Percentiles rank a stretch among this genome's conserved stretches.
Conservation (phyloP, 345 rosid species). For the Eucalyptus marginata region DNA sequence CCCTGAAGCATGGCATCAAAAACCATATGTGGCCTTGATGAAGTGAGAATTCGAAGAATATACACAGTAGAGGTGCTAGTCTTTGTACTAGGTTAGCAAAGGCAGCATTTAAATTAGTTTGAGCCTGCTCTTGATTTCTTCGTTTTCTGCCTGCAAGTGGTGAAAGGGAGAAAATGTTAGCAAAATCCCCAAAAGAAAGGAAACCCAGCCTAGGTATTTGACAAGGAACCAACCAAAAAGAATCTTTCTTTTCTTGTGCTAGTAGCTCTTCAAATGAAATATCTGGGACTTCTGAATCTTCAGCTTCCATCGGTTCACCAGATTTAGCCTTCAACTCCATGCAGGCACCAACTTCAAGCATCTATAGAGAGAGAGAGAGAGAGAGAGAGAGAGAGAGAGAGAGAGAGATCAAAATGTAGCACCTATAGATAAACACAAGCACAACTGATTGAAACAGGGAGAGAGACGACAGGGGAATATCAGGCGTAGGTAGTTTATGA, state of each 20-base stretch:
- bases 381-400: background rate
- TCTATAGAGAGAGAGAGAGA: too few relatives aligned
- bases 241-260: slow-evolving; percentile 86
- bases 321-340: slow-evolving; percentile 47
- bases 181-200: background rate
- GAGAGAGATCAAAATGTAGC: background rate
- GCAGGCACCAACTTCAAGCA: slow-evolving; percentile 59
- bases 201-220: background rate
- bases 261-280: slow-evolving; percentile 85
- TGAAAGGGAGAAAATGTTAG: background rate
- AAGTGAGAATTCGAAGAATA: background rate
- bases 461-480: background rate
- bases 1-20: background rate
- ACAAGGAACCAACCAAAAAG: slow-evolving; percentile 55
- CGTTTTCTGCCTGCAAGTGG: slow-evolving; percentile 60
- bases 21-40: background rate
- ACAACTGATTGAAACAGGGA: background rate
- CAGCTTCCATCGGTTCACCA: slow-evolving; percentile 15
- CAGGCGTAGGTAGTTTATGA: background rate
- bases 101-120: background rate
- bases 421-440: background rate
- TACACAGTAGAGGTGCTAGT: background rate
- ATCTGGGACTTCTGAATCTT: slow-evolving; percentile 38
- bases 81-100: background rate
- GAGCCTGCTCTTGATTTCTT: slow-evolving; percentile 43